Evolutionary conservation across 1,139 yeast species (phyloP), one percentile per base, ranked within the genome.

Genomic region (Blastobotrys indianensis): DNA sequence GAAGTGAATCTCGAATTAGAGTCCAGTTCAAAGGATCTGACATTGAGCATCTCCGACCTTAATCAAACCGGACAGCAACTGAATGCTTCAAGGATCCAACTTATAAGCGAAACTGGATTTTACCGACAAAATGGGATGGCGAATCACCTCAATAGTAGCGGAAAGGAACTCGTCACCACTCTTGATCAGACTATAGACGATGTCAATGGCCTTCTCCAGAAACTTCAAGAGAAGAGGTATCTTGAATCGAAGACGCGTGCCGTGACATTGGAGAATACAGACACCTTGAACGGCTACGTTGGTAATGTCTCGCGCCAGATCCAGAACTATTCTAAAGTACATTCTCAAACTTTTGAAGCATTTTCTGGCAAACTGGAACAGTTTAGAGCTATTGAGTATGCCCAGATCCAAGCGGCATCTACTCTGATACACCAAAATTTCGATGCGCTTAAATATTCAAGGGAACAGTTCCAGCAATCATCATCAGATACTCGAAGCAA

Each of bases 141-240:
- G 7, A 7, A 7, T 20, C 25, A 20, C 25, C 25, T 20, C 25
- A 20, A 20, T 20, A 41, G 48, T 3, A 54, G 64, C 17, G 68
- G 67, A 11, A 52, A 51, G 5, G 57, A 50, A 12, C 52, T 65
- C 29, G 54, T 60, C 17, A 44, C 47, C 12, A 57, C 57, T 8
- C 52, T 66, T 35, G 60, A 62, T 32, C 52, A 54, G 20, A 56
- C 67, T 1, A 50, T 54, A 15, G 39, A 46, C 11, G 66, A 64
- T 39, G 51, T 63, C 32, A 50, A 47, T 32, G 41, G 41, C 12
- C 50, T 65, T 33, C 58, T 58, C 20, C 58, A 52, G 32, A 53
- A 54, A 20, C 49, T 64, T 11, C 53, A 53, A 25, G 50, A 51
- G 11, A 53, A 54, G 20, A 39, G 47, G 10, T 46, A 49, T 3